Base-by-base conservation (phyloP, 805 yeast genomes). In the Wickerhamomyces chambardii region DNA sequence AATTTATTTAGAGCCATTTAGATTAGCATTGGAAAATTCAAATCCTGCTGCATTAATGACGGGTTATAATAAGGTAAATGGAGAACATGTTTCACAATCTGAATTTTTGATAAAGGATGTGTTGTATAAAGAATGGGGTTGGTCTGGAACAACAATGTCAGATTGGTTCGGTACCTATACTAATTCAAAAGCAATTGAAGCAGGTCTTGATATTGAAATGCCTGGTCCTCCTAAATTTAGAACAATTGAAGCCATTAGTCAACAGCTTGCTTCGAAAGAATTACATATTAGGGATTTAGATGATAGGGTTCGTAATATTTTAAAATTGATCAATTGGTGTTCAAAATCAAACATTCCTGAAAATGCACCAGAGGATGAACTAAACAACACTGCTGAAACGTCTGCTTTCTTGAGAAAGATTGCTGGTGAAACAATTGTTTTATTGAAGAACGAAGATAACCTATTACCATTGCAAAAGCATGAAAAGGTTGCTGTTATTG, bases 101-200 rank as follows among this genome's bases (percentile, higher is more conserved):
- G 56, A 59, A 37, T 44, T 49, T 28, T 48, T 75, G 30, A 45
- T 77, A 29, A 53, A 63, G 11, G 67, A 69, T 22, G 54, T 74
- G 27, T 55, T 77, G 39, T 58, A 78, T 36, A 48, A 60, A 3
- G 82, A 77, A 49, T 77, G 80, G 80, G 58, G 61, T 5, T 77
- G 64, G 56, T 58, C 68, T 7, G 84, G 84, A 30, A 51, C 68
- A 28, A 50, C 67, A 26, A 73, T 78, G 75, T 69, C 78, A 21
- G 84, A 77, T 54, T 77, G 84, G 84, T 69, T 48, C 48, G 84
- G 84, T 18, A 63, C 66, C 9, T 75, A 70, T 50, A 62, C 76
- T 14, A 56, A 58, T 27, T 60, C 58, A 30, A 66, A 62, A 30
- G 46, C 78, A 12, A 50, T 76, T 32, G 62, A 66, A 29, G 72